phyloP scores from a whole-genome alignment of 2,329 filamentous ascomycete genomes.

The Blastomyces gilchristii region DNA sequence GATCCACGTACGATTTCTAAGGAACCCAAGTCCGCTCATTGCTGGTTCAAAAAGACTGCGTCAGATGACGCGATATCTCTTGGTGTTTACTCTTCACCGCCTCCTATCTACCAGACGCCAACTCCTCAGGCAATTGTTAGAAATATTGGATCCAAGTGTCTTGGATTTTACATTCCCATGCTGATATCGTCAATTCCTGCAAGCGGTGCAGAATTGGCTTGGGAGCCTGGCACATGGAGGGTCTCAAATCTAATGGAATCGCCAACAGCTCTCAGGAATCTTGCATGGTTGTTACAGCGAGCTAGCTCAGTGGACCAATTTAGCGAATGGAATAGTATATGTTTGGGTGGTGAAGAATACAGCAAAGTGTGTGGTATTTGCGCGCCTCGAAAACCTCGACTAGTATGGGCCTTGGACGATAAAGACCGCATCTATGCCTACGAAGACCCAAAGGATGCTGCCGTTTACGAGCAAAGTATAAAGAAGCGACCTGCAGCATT shows the following conservation, averaged over 20 bases:
- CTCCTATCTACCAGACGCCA: slow-evolving; percentile 19
- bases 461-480: slow-evolving; percentile 40
- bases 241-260: slow-evolving; percentile 22
- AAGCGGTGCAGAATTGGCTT: slow-evolving; percentile 14
- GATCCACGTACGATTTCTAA: slow-evolving; percentile 25
- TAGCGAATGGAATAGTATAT: slow-evolving; percentile 22
- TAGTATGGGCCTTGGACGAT: slow-evolving; percentile 26
- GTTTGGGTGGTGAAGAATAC: not conserved
- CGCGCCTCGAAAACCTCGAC: slow-evolving; percentile 24
- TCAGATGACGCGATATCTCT: slow-evolving; percentile 19
- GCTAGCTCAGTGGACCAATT: slow-evolving; percentile 20
- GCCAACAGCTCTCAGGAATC: slow-evolving; percentile 18
- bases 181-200: slow-evolving; percentile 21
- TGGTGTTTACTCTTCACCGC: slow-evolving; percentile 14
- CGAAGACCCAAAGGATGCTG: slow-evolving; percentile 44
- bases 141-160: slow-evolving; percentile 20
- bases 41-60: slow-evolving; percentile 26
- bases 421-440: slow-evolving; percentile 32
- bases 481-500: slow-evolving; percentile 41
- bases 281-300: slow-evolving; percentile 28
- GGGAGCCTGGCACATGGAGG: slow-evolving; percentile 20
- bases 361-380: slow-evolving; percentile 22
- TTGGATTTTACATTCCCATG: slow-evolving; percentile 25
- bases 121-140: slow-evolving; percentile 12
- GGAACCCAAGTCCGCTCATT: slow-evolving; percentile 17